Conservation (phyloP, 2,329 filamentous ascomycete species). For the Eutypella sp. region DNA sequence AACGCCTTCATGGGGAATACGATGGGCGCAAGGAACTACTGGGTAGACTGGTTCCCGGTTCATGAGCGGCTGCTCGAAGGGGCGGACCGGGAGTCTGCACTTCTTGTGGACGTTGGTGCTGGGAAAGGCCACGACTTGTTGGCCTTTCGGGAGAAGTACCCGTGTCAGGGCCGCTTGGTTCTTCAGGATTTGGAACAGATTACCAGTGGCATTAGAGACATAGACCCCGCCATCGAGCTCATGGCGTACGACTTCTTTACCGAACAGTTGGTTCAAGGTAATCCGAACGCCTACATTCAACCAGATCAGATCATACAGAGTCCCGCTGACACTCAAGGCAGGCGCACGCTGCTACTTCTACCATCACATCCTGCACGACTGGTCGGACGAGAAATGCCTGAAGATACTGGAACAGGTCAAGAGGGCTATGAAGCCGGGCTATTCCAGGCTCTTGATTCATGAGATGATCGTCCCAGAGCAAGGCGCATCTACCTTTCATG, state of each 20-base stretch:
- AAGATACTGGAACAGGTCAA: slow-evolving; percentile 26
- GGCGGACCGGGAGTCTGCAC: slow-evolving; percentile 5
- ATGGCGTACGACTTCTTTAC: slow-evolving; percentile 32
- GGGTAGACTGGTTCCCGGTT: slow-evolving; percentile 24
- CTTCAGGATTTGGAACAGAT: slow-evolving; percentile 23
- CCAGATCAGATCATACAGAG: neutral
- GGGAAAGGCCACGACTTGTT: slow-evolving; percentile 25
- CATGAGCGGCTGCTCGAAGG: slow-evolving; percentile 21
- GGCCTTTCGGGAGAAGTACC: slow-evolving; percentile 19
- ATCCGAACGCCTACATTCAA: neutral
- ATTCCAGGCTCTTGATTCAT: slow-evolving; percentile 28
- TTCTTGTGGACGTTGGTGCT: slow-evolving; percentile 27
- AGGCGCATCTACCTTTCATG: slow-evolving; percentile 15
- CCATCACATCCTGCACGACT: slow-evolving; percentile 33
- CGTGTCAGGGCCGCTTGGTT: slow-evolving; percentile 16
- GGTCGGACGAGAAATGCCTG: slow-evolving; percentile 27
- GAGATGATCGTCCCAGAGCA: slow-evolving; percentile 28
- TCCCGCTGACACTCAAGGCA: neutral
- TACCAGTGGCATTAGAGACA: slow-evolving; percentile 12
- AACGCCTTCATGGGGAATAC: slow-evolving; percentile 24
- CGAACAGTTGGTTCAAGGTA: slow-evolving; percentile 30
- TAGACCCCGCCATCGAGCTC: slow-evolving; percentile 18
- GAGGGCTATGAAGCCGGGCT: slow-evolving; percentile 26
- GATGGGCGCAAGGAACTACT: slow-evolving; percentile 20
- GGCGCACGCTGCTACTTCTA: slow-evolving; percentile 26